Evolutionary conservation across 2,329 filamentous ascomycete species (phyloP), one percentile per base, ranked within the genome.

Genomic region (Cladophialophora yegresii): DNA sequence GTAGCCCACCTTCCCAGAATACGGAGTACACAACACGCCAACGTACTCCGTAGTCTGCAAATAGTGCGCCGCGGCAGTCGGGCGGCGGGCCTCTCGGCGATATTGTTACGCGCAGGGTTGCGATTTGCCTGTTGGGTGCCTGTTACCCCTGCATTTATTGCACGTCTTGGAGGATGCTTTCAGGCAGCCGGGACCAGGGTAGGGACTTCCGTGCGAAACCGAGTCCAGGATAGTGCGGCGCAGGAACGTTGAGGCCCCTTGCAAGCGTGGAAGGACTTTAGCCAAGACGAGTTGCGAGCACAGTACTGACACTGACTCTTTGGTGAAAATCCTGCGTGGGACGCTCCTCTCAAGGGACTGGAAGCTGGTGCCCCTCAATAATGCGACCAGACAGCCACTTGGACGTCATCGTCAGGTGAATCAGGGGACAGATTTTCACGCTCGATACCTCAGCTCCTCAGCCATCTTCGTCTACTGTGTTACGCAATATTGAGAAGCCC

Each of bases 91-190:
- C 59, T 47, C 36, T 16, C 50, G 53, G 30, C 36, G 32, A 50
- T 30, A 26, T 40, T 58, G 51, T 40, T 61, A 54, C n/a, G 58
- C 58, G 58, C 33, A 55, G 26, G 28, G 28, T 51, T 30, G 60
- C 60, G 33, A 57, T 62, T 62, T 54, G 50, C 26, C 26, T 28
- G 26, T 28, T 28, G n/a, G n/a, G n/a, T n/a, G n/a, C 40, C 58
- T 10, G 51, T 32, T 56, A 47, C 60, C 53, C 60, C 60, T 62
- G 60, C 53, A 40, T 20, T 47, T 16, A 30, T 22, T 45, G 9
- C 47, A 28, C 36, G 28, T 28, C 45, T 30, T n/a, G 20, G 30
- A 26, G 40, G 33, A 50, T 59, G 55, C 40, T 23, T 33, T 32
- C 26, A 58, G 55, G 55, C 40, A 58, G 26, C 43, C 43, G 43